These are phyloP conservation scores for Mycena chlorophos DNA, from an alignment of 768 basidiomycete species.

Conservation along the genomic window DNA sequence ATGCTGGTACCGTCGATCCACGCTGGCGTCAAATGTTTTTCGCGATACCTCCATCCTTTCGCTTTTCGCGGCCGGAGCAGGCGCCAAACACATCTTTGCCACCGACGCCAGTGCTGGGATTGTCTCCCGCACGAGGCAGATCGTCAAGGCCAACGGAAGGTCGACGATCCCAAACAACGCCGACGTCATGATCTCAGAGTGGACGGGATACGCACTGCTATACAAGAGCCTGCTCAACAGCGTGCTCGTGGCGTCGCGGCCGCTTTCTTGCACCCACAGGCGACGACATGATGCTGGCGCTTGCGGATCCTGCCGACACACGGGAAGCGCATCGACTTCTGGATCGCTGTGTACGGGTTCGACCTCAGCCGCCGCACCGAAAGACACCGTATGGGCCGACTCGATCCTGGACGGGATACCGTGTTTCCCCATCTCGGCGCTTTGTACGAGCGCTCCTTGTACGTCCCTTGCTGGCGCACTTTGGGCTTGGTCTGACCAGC, in stretches of 20 bases:
- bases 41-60: constrained; percentile 95
- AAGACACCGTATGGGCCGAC: constrained; percentile 69
- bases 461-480: too few species aligned
- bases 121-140: constrained; percentile 71
- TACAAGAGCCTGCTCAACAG: constrained; percentile 99
- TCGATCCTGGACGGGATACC: constrained; percentile 81
- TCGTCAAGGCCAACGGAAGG: constrained; percentile 82
- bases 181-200: constrained; percentile 95
- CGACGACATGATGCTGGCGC: constrained; percentile 84
- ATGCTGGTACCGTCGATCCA: too few species aligned
- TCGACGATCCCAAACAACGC: constrained; percentile 83
- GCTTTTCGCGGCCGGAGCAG: constrained; percentile 84
- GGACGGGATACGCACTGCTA: constrained; percentile 93
- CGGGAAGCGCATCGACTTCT: constrained; percentile 84
- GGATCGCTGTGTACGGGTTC: constrained; percentile 92
- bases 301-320: constrained; percentile 75
- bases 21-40: too few species aligned
- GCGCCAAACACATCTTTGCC: constrained; percentile 87
- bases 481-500: too few species aligned
- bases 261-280: constrained; percentile 77
- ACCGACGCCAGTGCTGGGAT: constrained; percentile 84
- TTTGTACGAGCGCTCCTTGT: too few species aligned
- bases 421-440: too few species aligned
- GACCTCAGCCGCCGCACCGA: constrained; percentile 86
- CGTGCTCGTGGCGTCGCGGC: constrained; percentile 84